A percentile compares a stretch with the other conserved stretches of the same genome.
phyloP scores from a whole-genome alignment of 2,329 filamentous ascomycete genomes.

The Chaetomiaceae sp. region DNA sequence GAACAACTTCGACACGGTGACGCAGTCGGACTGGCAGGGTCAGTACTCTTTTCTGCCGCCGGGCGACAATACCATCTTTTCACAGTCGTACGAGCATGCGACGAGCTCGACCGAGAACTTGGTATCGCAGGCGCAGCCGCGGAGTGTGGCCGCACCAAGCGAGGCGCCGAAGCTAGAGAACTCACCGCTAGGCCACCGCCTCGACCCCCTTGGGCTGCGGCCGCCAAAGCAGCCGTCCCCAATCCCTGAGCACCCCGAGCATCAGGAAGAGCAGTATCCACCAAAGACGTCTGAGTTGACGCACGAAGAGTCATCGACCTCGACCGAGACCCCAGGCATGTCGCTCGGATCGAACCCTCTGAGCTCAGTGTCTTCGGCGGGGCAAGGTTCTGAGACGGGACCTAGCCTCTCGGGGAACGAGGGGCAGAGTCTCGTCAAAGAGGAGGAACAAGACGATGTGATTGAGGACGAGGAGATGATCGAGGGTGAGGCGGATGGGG shows the following conservation, averaged over 20 bases:
- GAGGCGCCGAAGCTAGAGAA: constrained; percentile 55
- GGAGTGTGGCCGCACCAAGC: constrained; percentile 34
- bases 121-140: constrained; percentile 37
- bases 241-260: constrained; percentile 33
- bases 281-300: constrained; percentile 35
- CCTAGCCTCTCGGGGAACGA: constrained; percentile 35
- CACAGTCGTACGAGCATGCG: constrained; percentile 41
- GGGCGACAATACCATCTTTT: constrained; percentile 41
- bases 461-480: constrained; percentile 55
- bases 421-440: constrained; percentile 38
- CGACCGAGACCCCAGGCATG: constrained; percentile 36
- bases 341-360: constrained; percentile 39
- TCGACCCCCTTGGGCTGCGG: constrained; percentile 40
- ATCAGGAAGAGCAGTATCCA: constrained; percentile 32
- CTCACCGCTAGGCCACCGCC: constrained; percentile 34
- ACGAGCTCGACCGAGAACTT: constrained; percentile 33
- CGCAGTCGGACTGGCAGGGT: constrained; percentile 54
- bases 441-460: constrained; percentile 48
- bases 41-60: constrained; percentile 49
- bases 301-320: constrained; percentile 38
- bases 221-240: constrained; percentile 38
- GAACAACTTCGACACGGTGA: constrained; percentile 48
- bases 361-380: constrained; percentile 36
- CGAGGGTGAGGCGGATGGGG: constrained; percentile 44
- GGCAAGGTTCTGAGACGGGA: constrained; percentile 32